These are phyloP conservation scores for Calonectria honghensis DNA, from an alignment of 2,329 filamentous ascomycete species.

Conservation along the genomic window DNA sequence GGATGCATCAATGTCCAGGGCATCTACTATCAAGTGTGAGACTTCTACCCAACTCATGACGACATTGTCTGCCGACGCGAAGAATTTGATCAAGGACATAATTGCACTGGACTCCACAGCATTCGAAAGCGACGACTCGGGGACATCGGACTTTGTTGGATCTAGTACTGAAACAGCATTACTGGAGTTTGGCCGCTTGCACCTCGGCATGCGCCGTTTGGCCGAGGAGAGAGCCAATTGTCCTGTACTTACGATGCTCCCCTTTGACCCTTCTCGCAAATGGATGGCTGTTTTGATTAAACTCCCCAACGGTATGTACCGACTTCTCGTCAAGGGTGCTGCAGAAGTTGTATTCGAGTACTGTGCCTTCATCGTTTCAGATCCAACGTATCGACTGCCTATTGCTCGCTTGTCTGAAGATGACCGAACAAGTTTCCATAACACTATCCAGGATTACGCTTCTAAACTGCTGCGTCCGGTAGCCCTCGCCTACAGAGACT, in stretches of 20 bases:
- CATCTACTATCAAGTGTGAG: slow-evolving; percentile 51
- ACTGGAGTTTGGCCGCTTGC: slow-evolving; percentile 69
- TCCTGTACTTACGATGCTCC: slow-evolving; percentile 68
- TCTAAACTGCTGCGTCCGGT: slow-evolving; percentile 84
- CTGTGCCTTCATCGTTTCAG: slow-evolving; percentile 64
- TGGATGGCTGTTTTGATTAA: slow-evolving; percentile 74
- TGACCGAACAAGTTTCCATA: slow-evolving; percentile 57
- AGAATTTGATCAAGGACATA: slow-evolving; percentile 62
- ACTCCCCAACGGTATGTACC: slow-evolving; percentile 66
- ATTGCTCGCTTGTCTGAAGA: slow-evolving; percentile 57
- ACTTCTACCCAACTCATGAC: slow-evolving; percentile 57
- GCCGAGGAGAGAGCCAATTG: slow-evolving; percentile 68
- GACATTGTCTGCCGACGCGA: slow-evolving; percentile 59
- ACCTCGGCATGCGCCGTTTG: slow-evolving; percentile 67
- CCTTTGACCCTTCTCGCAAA: slow-evolving; percentile 73
- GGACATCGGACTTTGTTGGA: slow-evolving; percentile 66
- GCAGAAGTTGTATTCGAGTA: slow-evolving; percentile 73
- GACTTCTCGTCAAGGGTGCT: slow-evolving; percentile 74
- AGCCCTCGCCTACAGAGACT: slow-evolving; percentile 84
- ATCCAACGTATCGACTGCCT: slow-evolving; percentile 63
- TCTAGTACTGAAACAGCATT: slow-evolving; percentile 74
- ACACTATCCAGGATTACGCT: slow-evolving; percentile 72
- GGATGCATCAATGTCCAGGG: slow-evolving; percentile 47
- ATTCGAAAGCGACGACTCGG: slow-evolving; percentile 67
- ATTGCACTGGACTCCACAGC: slow-evolving; percentile 71